Evolutionary conservation across 73 alveolate species (phyloP).

Genomic region (Paramecium biaurelia): DNA sequence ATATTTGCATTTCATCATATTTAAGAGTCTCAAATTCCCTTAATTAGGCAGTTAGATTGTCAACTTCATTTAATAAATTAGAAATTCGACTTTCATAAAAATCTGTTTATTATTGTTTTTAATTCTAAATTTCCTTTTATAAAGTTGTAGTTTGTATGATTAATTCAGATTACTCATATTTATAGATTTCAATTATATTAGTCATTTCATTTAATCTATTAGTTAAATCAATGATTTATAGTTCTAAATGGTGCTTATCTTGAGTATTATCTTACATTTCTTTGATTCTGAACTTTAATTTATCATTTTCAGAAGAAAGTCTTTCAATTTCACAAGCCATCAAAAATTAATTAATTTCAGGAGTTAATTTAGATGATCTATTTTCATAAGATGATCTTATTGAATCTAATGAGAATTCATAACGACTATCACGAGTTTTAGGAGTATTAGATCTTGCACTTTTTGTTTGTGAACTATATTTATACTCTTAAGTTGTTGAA

Average conservation of each 20-base stretch:
- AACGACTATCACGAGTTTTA: neutral
- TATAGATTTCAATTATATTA: neutral
- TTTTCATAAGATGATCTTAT: neutral
- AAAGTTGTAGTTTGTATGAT: neutral
- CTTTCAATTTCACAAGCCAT: slow-evolving; percentile 15
- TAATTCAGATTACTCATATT: neutral
- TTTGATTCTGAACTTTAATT: neutral
- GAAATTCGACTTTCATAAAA: neutral
- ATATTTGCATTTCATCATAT: neutral
- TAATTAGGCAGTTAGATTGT: neutral
- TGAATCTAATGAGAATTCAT: neutral
- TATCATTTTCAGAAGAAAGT: neutral
- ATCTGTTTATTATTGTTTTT: neutral
- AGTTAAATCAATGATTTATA: neutral
- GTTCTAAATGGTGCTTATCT: neutral
- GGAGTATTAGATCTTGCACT: neutral
- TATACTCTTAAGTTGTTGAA: neutral
- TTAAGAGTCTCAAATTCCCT: neutral
- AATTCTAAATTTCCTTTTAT: neutral
- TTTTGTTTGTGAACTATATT: neutral
- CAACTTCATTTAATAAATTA: neutral
- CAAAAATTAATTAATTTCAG: neutral
- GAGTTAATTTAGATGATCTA: neutral
- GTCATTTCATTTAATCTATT: neutral
- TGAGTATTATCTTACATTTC: neutral